Base-by-base conservation (phyloP, 306 rosid genomes). In the Arachis stenosperma region DNA sequence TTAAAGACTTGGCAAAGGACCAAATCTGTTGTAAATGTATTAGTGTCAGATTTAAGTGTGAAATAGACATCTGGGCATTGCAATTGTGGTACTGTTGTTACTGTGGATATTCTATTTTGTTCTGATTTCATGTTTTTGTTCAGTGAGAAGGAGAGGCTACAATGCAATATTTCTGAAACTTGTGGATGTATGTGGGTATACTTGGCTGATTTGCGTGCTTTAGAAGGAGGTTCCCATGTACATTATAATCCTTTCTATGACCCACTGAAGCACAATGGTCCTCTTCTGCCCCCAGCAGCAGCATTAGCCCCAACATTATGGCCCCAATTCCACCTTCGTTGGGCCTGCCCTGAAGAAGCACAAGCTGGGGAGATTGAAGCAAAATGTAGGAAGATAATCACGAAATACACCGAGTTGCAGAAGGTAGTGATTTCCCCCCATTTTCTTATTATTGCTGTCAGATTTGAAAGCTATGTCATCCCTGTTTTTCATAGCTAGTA, bases 121-220 rank as follows among this genome's bases (percentile, higher is more conserved):
- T 74, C 81, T 81, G 51, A 75, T 80, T 55, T 75, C 56, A 7
- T 82, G 17, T 62, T 63, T 27, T 62, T 56, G 43, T 58, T 73
- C 82, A 95, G 99, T 81, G 99, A 95, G 83, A 91, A 66, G 78
- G 99, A 91, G 89, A 87, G 98, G 83, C 87, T 84, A 78, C 88
- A 85, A 73, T 83, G 80, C 76, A 84, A 84, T 60, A 80, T 91
- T 69, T 81, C 84, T 13, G 98, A 95, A 79, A 82, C 86, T 67
- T 91, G 97, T 78, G 99, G 99, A 69, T 95, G 99, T 84, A 29
- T 95, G 75, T 95, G 99, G 99, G 82, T 77, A 17, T 91, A 91
- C 78, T 85, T 91, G 77, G 85, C 90, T 65, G 98, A 91, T 76
- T 77, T 84, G 79, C 90, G 93, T 75, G 79, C 81, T 64, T 83